These are phyloP conservation scores for Cerrena zonata DNA, from an alignment of 1,284 basidiomycete species.

Conservation along the genomic window DNA sequence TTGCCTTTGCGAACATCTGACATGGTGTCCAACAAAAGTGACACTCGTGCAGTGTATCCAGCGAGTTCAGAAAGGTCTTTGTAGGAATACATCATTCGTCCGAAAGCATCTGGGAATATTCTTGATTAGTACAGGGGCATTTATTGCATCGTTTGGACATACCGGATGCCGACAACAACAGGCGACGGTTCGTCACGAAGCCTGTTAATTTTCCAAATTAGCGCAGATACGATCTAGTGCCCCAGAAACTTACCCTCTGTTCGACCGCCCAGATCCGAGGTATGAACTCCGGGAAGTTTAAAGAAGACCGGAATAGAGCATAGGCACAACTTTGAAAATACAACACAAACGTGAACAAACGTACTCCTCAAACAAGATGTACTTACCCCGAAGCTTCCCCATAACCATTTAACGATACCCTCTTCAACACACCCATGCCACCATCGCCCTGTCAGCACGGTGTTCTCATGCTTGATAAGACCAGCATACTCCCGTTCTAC, in stretches of 20 bases:
- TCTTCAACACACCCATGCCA: conserved; percentile 92
- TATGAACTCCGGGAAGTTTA: conserved; percentile 68
- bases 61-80: conserved; percentile 94
- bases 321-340: conserved; percentile 59
- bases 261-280: conserved; percentile 73
- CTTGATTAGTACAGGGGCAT: background rate
- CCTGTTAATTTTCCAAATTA: too few relatives aligned
- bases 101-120: conserved; percentile 61
- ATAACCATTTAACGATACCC: conserved; percentile 95
- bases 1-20: conserved; percentile 79
- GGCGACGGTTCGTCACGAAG: conserved; percentile 89
- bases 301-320: conserved; percentile 95
- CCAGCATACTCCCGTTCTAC: conserved; percentile 88
- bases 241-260: conserved; percentile 68
- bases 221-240: too few relatives aligned
- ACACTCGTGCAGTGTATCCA: conserved; percentile 90
- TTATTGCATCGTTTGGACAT: background rate
- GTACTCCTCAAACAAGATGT: background rate
- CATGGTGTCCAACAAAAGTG: conserved; percentile 87
- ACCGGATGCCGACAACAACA: conserved; percentile 81
- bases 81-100: conserved; percentile 91
- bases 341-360: background rate
- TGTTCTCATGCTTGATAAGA: conserved; percentile 84
- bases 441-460: conserved; percentile 76
- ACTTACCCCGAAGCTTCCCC: conserved; percentile 87